A percentile compares a stretch with the other conserved stretches of the same genome.
Conservation (phyloP, 371 early-diverging fungal species). For the Mucor ambiguus region DNA sequence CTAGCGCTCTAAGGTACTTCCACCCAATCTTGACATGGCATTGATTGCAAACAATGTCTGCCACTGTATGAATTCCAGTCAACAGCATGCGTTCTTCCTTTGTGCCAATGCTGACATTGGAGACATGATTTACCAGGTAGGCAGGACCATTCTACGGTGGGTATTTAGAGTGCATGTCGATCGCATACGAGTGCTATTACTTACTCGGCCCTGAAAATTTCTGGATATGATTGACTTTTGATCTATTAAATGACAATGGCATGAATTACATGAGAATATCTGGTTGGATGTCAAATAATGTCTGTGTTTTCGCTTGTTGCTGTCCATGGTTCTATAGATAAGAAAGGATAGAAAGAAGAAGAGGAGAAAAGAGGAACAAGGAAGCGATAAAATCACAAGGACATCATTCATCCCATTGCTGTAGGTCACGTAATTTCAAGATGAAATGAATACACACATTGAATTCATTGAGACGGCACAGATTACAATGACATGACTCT, state of each 20-base stretch:
- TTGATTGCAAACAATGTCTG: constrained; percentile 70
- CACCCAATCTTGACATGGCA: constrained; percentile 78
- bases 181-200: neutral
- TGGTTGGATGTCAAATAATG: constrained; percentile 7
- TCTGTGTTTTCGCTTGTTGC: constrained; percentile 12
- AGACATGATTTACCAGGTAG: constrained; percentile 69
- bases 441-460: neutral
- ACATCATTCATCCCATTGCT: neutral
- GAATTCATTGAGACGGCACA: neutral
- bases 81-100: constrained; percentile 72
- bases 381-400: neutral
- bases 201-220: constrained; percentile 31
- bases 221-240: constrained; percentile 20
- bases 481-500: neutral
- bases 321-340: neutral
- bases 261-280: constrained; percentile 19
- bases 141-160: constrained; percentile 73
- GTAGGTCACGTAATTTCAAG: neutral
- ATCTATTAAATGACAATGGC: constrained; percentile 24
- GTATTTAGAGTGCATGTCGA: too few relatives aligned
- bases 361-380: neutral
- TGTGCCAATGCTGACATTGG: constrained; percentile 63
- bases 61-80: constrained; percentile 82
- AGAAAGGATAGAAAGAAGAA: neutral
- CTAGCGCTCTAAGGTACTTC: constrained; percentile 51